Evolutionary conservation across 495 filamentous ascomycete genomes (phyloP).

Genomic region (Penicillium mononematosum): DNA sequence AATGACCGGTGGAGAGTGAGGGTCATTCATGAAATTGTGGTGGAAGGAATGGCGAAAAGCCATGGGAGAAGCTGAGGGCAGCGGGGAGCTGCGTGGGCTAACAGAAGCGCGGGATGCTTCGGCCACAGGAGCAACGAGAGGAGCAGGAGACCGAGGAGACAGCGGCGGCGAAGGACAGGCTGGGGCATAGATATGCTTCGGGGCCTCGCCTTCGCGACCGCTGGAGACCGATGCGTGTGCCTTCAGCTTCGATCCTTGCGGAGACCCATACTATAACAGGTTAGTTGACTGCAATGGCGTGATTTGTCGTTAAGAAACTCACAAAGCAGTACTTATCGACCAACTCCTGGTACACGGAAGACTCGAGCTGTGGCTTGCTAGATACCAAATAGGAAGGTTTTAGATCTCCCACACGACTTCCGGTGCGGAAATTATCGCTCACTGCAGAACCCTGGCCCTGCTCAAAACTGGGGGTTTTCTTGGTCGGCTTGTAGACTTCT

Average conservation of each 20-base stretch:
- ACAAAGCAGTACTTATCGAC: constrained; percentile 99
- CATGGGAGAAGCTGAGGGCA: constrained; percentile 38
- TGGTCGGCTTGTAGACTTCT: constrained; percentile 11
- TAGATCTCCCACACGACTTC: constrained; percentile 23
- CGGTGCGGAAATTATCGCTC: constrained; percentile 20
- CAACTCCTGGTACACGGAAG: constrained; percentile 86
- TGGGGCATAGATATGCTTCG: constrained; percentile 16
- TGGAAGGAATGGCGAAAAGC: constrained; percentile 42
- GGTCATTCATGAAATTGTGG: constrained; percentile 43
- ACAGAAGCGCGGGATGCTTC: constrained; percentile 20
- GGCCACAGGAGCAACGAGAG: constrained; percentile 15
- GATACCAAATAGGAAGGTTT: constrained; percentile 52
- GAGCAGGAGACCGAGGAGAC: constrained; percentile 29
- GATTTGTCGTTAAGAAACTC: constrained; percentile 53
- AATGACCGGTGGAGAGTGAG: constrained; percentile 48
- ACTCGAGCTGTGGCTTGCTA: constrained; percentile 69
- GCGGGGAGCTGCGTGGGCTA: constrained; percentile 30
- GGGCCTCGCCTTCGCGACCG: constrained; percentile 15
- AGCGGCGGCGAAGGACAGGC: constrained; percentile 23
- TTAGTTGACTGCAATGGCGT: constrained; percentile 15
- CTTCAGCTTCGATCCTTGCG: constrained; percentile 19
- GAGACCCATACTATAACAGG: constrained; percentile 48
- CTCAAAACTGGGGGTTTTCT: constrained; percentile 14
- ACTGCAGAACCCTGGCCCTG: constrained; percentile 21
- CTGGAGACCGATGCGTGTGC: constrained; percentile 18